Base-by-base conservation (phyloP, 805 yeast species). In the Scheffersomyces amazonensis region DNA sequence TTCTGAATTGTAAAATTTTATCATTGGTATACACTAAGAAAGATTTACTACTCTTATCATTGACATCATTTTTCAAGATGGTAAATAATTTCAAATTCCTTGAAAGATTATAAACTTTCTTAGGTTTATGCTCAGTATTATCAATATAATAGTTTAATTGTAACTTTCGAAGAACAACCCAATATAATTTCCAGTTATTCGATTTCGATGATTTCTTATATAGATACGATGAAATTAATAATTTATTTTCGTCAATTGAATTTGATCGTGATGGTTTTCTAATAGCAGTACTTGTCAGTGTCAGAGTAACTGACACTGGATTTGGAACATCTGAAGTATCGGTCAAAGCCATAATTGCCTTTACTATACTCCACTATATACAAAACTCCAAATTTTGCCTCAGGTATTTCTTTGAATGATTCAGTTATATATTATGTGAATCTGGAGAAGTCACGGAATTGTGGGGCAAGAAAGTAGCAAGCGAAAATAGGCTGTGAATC, bases 61-160 rank as follows among this genome's bases (percentile, higher is more conserved):
- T 12, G 7, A 9, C n/a, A 13, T 15, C 30, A 43, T 32, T 38
- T 38, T 20, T 43, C 6, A 46, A 45, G 8, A 44, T 50, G 5
- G 30, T 13, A 5, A 27, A 13, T 7, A 27, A 27, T 15, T 27
- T 27, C 3, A 27, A 5, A 44, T 44, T 46, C 27, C 23, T 48
- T n/a, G n/a, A n/a, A 18, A 43, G 51, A 56, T 40, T 52, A 8
- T 65, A 47, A 11, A 69, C 71, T 33, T 45, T 52, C 16, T 53
- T 42, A 0, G 73, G 67, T 36, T 63, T 64, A 47, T 64, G 58
- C 43, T 69, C 75, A 19, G 48, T 43, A 5, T 60, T 43, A 40
- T 66, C 67, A 35, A 65, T 65, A 46, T 69, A 69, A 49, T 62
- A 66, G 8, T 66, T 50, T 15, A 69, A 48, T 42, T 66, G 73